Base-by-base conservation (phyloP, 1,284 basidiomycete genomes). In the Omphalotus olearius region DNA sequence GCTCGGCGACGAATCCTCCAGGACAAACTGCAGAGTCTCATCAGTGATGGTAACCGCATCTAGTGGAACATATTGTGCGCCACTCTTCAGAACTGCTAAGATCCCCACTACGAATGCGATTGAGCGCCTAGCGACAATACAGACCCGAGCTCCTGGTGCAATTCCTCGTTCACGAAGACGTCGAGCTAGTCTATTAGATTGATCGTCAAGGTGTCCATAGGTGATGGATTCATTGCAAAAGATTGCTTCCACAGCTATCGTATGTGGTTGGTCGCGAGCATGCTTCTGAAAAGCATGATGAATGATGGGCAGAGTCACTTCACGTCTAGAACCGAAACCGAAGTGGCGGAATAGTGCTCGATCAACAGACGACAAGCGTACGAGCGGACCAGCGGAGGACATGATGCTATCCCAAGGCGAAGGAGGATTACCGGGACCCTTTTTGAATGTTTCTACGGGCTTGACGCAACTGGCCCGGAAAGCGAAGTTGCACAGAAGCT, bases 41-140 rank as follows among this genome's bases (percentile, higher is more conserved):
- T 77, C 71, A 23, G 75, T 73, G 46, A 76, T 72, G 49, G 74
- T 76, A 28, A 69, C 64, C n/a, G 71, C 75, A 59, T 79, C 76
- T 42, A 76, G 61, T n/a, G 76, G 76, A 2, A 76, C 72, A 56
- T 77, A 79, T 26, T 72, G 67, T 2, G 65, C 75, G 10, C 75
- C 76, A 11, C 70, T 69, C 62, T 78, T 78, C 44, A 78, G 62
- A 9, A 72, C 63, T 4, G 70, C 74, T 16, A 78, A 55, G 49
- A 78, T 76, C 10, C 66, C 76, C 36, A 75, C 62, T 20, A 79
- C 64, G 62, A 77, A 67, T 18, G 66, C 58, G 18, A 78, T 69
- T 2, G 71, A 74, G 17, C 76, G 69, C 50, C 72, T 68, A 16
- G 70, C 72, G 17, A 78, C 64, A 20, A 78, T 66, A 54, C 73